Base-by-base conservation (phyloP, 2,329 filamentous ascomycete genomes). In the Neofusicoccum parvum region DNA sequence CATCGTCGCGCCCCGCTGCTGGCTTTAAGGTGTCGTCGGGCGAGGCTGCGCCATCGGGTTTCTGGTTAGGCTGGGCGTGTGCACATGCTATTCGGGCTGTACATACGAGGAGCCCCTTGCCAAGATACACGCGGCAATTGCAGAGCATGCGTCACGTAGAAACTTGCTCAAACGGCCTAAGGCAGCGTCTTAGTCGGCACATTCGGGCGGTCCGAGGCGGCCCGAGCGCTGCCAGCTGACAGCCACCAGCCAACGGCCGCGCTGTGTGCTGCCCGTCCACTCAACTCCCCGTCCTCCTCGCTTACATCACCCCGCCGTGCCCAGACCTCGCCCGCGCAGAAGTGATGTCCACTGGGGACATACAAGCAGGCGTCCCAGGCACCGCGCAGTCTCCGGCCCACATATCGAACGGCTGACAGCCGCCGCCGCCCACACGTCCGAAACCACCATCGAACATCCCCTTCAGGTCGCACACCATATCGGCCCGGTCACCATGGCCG, bases 241-340 rank as follows among this genome's bases (percentile, higher is more conserved):
- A 17, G 49, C 49, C 32, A 51, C 27, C 15, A n/a, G 27, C 14
- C 32, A 17, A 17, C 51, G 11, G 34, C 34, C 7, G 23, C 23
- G 12, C 23, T 6, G 27, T 6, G 27, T 32, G 5, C 27, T 7
- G 27, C 17, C 27, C 41, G 54, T 59, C 54, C 54, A 59, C 54
- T 59, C 39, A 46, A 41, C 54, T 20, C 46, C 41, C 41, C 41
- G 6, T 37, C 7, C 56, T 14, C 36, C 43, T 37, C 27, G 56
- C 56, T 60, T 60, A 60, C 43, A 45, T 60, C 56, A 60, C 41
- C 56, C 43, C 41, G 41, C 15, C 56, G 17, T 60, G 37, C 23
- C 56, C 17, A 60, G 56, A 48, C 32, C 41, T 34, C 10, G 53
- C 51, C 10, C 17, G 34, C 34, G 9, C 27, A 48, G 43, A 36